phyloP scores from a whole-genome alignment of 495 filamentous ascomycete species.

The Hypoxylon lenormandii region DNA sequence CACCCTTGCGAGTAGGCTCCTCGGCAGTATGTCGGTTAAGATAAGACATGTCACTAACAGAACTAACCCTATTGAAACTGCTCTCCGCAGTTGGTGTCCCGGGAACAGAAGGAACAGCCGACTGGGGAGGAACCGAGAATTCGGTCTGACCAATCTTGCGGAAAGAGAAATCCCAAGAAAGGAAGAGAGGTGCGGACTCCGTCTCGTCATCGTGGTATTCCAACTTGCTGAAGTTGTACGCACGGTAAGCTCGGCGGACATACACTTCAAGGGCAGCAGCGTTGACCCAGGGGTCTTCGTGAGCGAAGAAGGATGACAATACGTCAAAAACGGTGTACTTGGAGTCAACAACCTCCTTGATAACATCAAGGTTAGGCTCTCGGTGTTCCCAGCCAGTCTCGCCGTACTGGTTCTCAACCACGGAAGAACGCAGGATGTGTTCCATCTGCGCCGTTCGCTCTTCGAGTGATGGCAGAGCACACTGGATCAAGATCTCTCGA shows the following conservation, averaged over 20 bases:
- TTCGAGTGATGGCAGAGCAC: conserved; percentile 92
- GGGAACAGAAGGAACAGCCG: conserved; percentile 82
- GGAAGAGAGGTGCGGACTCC: conserved; percentile 77
- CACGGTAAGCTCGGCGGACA: conserved; percentile 94
- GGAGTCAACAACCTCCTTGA: conserved; percentile 98
- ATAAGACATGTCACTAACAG: conserved; percentile 96
- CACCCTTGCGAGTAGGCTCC: conserved; percentile 90
- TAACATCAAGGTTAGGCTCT: conserved; percentile 83
- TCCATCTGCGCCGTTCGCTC: conserved; percentile 97
- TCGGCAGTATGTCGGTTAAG: conserved; percentile 72
- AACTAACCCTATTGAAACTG: conserved; percentile 83
- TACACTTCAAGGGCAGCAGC: conserved; percentile 95
- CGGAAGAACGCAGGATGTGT: conserved; percentile 95
- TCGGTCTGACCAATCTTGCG: conserved; percentile 91
- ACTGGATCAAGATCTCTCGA: conserved; percentile 95
- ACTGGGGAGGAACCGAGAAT: conserved; percentile 80
- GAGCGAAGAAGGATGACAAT: conserved; percentile 89
- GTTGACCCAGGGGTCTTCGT: conserved; percentile 94
- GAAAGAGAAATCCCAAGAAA: conserved; percentile 95
- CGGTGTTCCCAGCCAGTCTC: conserved; percentile 98
- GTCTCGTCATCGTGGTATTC: conserved; percentile 81
- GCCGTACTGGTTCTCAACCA: conserved; percentile 95
- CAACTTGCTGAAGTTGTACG: conserved; percentile 87
- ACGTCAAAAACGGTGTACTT: conserved; percentile 99
- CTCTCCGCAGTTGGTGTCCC: conserved; percentile 77